Conservation (phyloP, 2,329 filamentous ascomycete genomes). For the Pseudogymnoascus sp. region DNA sequence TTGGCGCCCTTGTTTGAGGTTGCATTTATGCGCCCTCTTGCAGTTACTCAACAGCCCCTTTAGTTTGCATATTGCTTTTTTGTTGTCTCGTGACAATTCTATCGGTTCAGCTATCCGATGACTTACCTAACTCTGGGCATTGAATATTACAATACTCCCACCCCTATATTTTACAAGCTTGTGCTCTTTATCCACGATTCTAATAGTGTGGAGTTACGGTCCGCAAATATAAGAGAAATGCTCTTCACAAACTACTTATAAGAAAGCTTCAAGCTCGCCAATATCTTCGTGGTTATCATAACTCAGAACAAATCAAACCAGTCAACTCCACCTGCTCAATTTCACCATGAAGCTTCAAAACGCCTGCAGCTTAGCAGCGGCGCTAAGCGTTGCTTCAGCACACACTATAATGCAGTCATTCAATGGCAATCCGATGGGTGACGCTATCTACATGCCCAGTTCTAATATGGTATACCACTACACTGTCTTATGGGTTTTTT, state of each 20-base stretch:
- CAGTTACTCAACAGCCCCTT: background rate
- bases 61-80: background rate
- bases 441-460: background rate
- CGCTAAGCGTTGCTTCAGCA: slow-evolving; percentile 28
- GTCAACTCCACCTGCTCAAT: background rate
- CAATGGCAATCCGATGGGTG: background rate
- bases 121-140: background rate
- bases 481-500: background rate
- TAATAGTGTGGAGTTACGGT: background rate
- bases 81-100: background rate
- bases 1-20: background rate
- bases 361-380: slow-evolving; percentile 15
- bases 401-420: slow-evolving; percentile 31
- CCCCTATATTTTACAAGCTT: background rate
- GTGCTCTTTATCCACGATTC: background rate
- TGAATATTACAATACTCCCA: background rate
- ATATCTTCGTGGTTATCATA: background rate
- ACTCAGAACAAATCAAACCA: background rate
- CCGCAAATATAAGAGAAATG: background rate
- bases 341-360: background rate
- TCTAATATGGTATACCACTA: background rate
- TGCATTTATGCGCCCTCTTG: background rate
- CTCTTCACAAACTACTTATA: background rate
- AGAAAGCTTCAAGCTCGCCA: background rate
- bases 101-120: background rate